Conservation (phyloP, 139 green algal genomes). For the Coelastrella sp. region DNA sequence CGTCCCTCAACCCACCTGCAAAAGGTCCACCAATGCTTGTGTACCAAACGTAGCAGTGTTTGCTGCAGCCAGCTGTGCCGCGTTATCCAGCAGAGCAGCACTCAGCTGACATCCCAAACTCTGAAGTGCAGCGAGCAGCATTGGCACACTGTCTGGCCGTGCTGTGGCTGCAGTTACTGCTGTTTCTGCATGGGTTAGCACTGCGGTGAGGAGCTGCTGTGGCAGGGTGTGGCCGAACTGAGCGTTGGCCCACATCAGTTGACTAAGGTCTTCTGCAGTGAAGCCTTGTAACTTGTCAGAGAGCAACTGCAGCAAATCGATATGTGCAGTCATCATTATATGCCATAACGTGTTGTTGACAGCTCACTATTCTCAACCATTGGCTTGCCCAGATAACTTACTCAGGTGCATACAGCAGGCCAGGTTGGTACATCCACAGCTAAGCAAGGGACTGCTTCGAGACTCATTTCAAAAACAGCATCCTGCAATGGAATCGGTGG, state of each 20-base stretch:
- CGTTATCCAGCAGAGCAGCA: conserved; percentile 1
- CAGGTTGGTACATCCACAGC: no score
- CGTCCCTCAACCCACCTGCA: neutral
- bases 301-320: neutral
- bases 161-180: neutral
- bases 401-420: no score
- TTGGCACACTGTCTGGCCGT: neutral
- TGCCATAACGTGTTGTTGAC: no score
- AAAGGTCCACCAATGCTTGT: neutral
- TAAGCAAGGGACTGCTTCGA: no score
- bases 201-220: neutral
- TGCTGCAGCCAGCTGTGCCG: conserved; percentile 19
- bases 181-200: neutral
- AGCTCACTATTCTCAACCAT: no score
- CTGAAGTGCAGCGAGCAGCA: conserved; percentile 12
- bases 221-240: conserved; percentile 35
- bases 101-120: neutral
- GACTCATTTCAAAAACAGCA: no score
- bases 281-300: neutral
- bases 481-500: no score
- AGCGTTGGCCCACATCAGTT: conserved; percentile 36
- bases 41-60: neutral
- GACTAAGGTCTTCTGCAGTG: neutral
- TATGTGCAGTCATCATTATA: neutral
- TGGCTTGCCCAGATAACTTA: no score